Percentiles rank a stretch among this genome's conserved stretches.
Conservation (phyloP, 148 eudicot genomes). For the Amaranthus palmeri region DNA sequence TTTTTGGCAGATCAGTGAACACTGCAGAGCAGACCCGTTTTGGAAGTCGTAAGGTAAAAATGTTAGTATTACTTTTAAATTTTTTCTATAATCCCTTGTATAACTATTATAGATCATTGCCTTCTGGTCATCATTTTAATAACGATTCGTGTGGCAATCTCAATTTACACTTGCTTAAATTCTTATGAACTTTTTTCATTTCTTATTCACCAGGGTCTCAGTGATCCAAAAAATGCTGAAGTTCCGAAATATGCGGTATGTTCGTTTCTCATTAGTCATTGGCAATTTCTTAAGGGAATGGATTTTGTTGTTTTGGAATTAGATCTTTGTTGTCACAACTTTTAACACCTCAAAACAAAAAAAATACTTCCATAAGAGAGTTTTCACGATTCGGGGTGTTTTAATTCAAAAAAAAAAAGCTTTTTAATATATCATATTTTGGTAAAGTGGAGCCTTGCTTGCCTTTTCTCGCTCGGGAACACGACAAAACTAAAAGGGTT, state of each 20-base stretch:
- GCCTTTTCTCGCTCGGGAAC: no score
- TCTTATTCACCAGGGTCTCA: slow-evolving; percentile 43
- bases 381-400: no score
- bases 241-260: slow-evolving; percentile 67
- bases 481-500: no score
- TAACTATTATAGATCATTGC: neutral
- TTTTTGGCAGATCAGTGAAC: slow-evolving; percentile 44
- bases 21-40: slow-evolving; percentile 29
- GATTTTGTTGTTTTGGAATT: neutral
- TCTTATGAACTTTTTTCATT: neutral
- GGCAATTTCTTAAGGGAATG: no score
- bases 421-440: no score
- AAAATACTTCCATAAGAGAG: neutral
- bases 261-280: neutral
- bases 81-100: neutral
- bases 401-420: no score
- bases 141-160: neutral
- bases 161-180: slow-evolving; percentile 5
- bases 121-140: slow-evolving; percentile 1
- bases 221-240: slow-evolving; percentile 46
- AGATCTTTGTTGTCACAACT: neutral
- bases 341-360: neutral
- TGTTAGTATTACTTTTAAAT: neutral
- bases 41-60: slow-evolving; percentile 32
- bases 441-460: neutral